A percentile compares a stretch with the other conserved stretches of the same genome.
These are phyloP conservation scores for Epichloe sp. DNA, from an alignment of 2,329 filamentous ascomycete species.

Conservation along the genomic window DNA sequence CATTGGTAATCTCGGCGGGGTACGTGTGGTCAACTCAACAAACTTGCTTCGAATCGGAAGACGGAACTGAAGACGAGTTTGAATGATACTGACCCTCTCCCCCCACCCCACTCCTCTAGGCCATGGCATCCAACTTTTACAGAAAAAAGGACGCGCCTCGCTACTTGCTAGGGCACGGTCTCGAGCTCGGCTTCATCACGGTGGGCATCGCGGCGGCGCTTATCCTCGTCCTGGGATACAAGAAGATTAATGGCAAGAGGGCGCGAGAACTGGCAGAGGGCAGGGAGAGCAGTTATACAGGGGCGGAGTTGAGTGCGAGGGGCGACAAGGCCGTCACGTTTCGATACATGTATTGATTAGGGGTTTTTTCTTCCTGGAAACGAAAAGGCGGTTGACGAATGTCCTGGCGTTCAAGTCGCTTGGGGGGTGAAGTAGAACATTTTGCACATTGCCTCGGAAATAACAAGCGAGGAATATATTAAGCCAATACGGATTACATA, in stretches of 20 bases:
- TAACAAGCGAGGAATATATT: too few relatives aligned
- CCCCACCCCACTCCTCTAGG: conserved; percentile 19
- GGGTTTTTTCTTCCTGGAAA: too few relatives aligned
- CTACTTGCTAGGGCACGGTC: conserved; percentile 35
- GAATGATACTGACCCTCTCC: neutral
- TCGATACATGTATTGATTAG: conserved; percentile 39
- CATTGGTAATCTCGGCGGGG: conserved; percentile 42
- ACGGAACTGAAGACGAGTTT: neutral
- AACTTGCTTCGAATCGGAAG: neutral
- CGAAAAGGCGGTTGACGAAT: too few relatives aligned
- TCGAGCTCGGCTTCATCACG: conserved; percentile 37
- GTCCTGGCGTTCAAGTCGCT: too few relatives aligned
- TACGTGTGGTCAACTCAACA: conserved; percentile 14
- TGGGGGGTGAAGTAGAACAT: too few relatives aligned
- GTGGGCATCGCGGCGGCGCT: conserved; percentile 31
- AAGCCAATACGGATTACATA: too few relatives aligned
- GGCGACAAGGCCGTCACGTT: conserved; percentile 52
- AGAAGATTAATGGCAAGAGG: conserved; percentile 44
- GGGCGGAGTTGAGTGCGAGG: conserved; percentile 40
- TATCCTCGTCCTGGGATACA: conserved; percentile 37
- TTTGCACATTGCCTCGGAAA: too few relatives aligned
- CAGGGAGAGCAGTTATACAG: conserved; percentile 23
- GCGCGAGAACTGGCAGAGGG: conserved; percentile 29
- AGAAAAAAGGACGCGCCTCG: conserved; percentile 34
- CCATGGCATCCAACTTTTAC: conserved; percentile 64